Evolutionary conservation across 257 asterid genomes (phyloP), one percentile per base, ranked within the genome.

Genomic region (Scutellaria minor): DNA sequence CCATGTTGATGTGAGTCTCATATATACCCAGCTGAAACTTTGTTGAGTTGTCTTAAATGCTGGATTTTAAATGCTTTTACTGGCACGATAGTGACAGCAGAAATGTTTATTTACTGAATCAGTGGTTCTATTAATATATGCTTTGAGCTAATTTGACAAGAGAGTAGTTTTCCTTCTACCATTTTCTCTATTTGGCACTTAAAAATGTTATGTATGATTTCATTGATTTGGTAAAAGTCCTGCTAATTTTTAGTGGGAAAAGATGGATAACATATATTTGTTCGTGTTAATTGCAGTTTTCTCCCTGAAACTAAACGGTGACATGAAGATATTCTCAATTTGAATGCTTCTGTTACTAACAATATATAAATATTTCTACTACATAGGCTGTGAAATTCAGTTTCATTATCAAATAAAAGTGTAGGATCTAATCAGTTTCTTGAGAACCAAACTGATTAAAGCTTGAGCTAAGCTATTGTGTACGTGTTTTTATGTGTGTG

Each of bases 1-100:
- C 65, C 99, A 95, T 90, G 97, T 95, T 64, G 99, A 95, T 85
- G 99, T 95, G 84, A 90, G 99, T 95, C 64, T 79, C 80, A 22
- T 70, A 60, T 59, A 62, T 64, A 71, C 51, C 62, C 72, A 74
- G 37, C 60, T 72, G 70, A 70, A 35, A 40, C 73, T 44, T 70
- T 45, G 15, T 31, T 54, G 65, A 69, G 56, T 40, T 60, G 70
- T 65, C 55, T 66, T 61, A 57, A 44, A 55, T 74, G 48, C 73
- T 69, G 67, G 47, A 69, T 79, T 7, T 35, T 3, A 37, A 55
- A 46, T 53, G 59, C 52, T 59, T 45, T 68, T 60, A 41, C 22
- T 70, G 63, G 52, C 72, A 66, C 7, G 24, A 39, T 37, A 68
- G 15, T 48, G 41, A 60, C 46, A 15, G 12, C 10, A 7, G 31